Evolutionary conservation across 345 rosid genomes (phyloP).

Genomic region (Punica granatum): DNA sequence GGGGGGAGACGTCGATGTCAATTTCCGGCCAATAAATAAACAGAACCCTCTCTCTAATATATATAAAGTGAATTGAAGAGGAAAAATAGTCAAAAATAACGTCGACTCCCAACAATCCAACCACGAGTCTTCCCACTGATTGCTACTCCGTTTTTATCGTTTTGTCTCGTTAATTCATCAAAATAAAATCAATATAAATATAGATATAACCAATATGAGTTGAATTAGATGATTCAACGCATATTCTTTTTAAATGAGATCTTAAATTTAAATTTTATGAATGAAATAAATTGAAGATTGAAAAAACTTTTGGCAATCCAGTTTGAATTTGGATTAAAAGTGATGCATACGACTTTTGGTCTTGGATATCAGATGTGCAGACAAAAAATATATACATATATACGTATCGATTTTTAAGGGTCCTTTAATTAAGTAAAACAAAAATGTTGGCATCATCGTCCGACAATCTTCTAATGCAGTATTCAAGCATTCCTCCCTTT

Average conservation of each 20-base stretch:
- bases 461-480: conserved; percentile 6
- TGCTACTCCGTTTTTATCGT: neutral
- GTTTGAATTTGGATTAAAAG: too few relatives aligned
- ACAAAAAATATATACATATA: too few relatives aligned
- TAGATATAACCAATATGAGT: too few relatives aligned
- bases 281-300: too few relatives aligned
- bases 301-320: too few relatives aligned
- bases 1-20: conserved; percentile 4
- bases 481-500: neutral
- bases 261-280: too few relatives aligned
- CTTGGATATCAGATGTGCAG: too few relatives aligned
- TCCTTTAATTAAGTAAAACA: neutral
- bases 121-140: neutral
- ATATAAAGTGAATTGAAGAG: neutral
- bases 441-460: neutral
- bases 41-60: neutral
- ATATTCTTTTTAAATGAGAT: too few relatives aligned
- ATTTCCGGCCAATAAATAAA: conserved; percentile 4
- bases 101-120: neutral
- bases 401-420: neutral
- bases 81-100: neutral
- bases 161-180: neutral
- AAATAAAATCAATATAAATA: too few relatives aligned
- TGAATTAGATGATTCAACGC: too few relatives aligned
- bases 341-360: too few relatives aligned